Evolutionary conservation across 2,329 filamentous ascomycete genomes (phyloP), one percentile per base, ranked within the genome.

Genomic region (Ceratocystis diversiconidia): DNA sequence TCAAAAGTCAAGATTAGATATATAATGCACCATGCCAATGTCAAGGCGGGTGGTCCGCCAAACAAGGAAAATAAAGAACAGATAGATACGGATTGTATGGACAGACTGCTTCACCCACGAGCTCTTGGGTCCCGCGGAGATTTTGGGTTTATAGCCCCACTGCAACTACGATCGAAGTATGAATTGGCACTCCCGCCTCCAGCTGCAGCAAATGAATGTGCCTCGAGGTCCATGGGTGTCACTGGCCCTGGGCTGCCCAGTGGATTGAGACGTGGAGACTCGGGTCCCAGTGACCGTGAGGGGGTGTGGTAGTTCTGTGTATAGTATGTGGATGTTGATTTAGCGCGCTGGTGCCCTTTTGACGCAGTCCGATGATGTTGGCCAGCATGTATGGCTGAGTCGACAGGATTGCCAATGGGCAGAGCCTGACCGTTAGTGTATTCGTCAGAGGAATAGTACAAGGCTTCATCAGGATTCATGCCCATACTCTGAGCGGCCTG

Each of bases 161-260:
- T 66, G 17, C 64, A 68, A 6, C 69, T 68, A 8, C 69, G 64
- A 36, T 69, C 65, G 25, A 69, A 64, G 44, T 69, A 69, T 4
- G 67, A 67, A 10, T 50, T 59, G 5, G 64, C n/a, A 22, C 44
- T 64, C 8, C 32, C 46, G n/a, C 12, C 12, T 41, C 36, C 36
- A 15, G 36, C 36, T 41, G 25, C 17, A 6, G 52, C 75, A 48
- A 73, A 73, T 8, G 73, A 73, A 15, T 73, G 71, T 0, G 75
- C 71, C 22, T 77, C 78, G 48, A 86, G 72, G 19, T 83, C 80
- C 77, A 85, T 83, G 1, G 83, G 83, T 1, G 83, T 85, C 15
- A 85, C 82, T 0, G 82, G 82, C 0, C 82, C 82, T 0, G 82
- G 82, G 66, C 82, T 84, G 2, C 82, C 81, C 10, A 83, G 70